Evolutionary conservation across 2,329 filamentous ascomycete species (phyloP), one percentile per base, ranked within the genome.

Genomic region (Coleophoma cylindrospora): DNA sequence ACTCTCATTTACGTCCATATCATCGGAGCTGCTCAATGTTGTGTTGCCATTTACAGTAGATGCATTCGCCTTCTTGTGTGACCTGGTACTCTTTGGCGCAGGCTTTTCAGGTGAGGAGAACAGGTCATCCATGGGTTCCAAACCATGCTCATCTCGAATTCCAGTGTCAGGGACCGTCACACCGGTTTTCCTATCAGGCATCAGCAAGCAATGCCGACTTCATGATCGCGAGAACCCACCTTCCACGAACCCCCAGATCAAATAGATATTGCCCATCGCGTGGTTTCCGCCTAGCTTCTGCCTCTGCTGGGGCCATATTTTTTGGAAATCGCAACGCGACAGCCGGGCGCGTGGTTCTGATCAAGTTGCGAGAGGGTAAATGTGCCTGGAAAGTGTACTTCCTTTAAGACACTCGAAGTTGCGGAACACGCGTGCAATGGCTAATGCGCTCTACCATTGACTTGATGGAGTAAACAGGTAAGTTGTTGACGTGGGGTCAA

Each of bases 101-200:
- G 59, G 71, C 61, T 84, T 87, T 57, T 82, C 80, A 13, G 91
- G 91, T 17, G 91, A 96, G 9, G 91, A 96, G 68, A 96, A 96
- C 57, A 97, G 82, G 58, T 83, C 82, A 34, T 92, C 88, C 51
- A 96, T 79, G 34, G 89, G 86, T 66, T 96, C 90, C 74, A 99
- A 84, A 68, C 92, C 94, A 76, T 96, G 77, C 66, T 95, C 91
- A 70, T 97, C 92, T 70, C 90, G 87, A 53, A 84, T 75, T 47
- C 89, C 89, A 49, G 76, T 83, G 62, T 96, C 89, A 61, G 83
- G 81, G 33, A 97, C 70, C 1, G 83, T 87, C 22, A 95, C 80
- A 41, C 94, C 94, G 1, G 94, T 99, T 78, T 95, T 95, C 60
- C 92, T 96, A 59, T 45, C 47, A 8, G 15, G 9, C 10, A 43